Percentiles rank a stretch among this genome's conserved stretches.
Conservation (phyloP, 495 filamentous ascomycete genomes). For the Penicillium arizonense region DNA sequence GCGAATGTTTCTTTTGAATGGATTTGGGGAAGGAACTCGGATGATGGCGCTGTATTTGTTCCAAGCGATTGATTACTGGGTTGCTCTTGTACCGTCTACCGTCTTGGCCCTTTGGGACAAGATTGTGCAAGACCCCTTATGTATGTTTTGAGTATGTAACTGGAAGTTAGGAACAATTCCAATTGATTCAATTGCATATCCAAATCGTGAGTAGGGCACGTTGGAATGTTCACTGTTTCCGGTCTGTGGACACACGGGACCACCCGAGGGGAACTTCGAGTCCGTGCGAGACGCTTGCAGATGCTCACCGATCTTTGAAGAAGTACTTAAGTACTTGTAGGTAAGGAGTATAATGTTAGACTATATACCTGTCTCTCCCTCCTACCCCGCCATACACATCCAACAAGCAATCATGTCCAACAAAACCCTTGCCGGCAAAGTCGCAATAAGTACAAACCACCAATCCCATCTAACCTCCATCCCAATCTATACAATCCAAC, state of each 20-base stretch:
- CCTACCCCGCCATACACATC: neutral
- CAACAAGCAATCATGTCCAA: constrained; percentile 8
- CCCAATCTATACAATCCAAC: neutral
- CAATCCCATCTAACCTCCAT: neutral
- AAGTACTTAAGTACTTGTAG: too few species aligned
- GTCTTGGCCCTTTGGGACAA: constrained; percentile 3
- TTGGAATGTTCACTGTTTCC: neutral
- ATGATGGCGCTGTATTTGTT: constrained; percentile 13
- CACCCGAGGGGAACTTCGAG: neutral
- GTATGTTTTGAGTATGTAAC: constrained; percentile 17
- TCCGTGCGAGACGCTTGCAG: neutral
- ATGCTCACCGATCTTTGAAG: constrained; percentile 7
- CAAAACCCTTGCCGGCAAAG: constrained; percentile 26
- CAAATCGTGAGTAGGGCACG: neutral
- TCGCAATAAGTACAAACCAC: constrained; percentile 18
- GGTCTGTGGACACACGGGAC: neutral
- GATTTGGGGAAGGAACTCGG: constrained; percentile 4
- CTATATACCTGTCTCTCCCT: too few species aligned
- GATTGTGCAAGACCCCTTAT: neutral
- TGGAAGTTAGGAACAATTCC: constrained; percentile 8
- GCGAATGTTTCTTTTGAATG: constrained; percentile 6
- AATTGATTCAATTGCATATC: constrained; percentile 1
- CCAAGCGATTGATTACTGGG: constrained; percentile 17
- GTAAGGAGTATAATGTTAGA: too few species aligned
- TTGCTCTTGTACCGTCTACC: neutral